A percentile compares a stretch with the other conserved stretches of the same genome.
These are phyloP conservation scores for Candida wancherniae DNA, from an alignment of 805 yeast species.

Conservation along the genomic window DNA sequence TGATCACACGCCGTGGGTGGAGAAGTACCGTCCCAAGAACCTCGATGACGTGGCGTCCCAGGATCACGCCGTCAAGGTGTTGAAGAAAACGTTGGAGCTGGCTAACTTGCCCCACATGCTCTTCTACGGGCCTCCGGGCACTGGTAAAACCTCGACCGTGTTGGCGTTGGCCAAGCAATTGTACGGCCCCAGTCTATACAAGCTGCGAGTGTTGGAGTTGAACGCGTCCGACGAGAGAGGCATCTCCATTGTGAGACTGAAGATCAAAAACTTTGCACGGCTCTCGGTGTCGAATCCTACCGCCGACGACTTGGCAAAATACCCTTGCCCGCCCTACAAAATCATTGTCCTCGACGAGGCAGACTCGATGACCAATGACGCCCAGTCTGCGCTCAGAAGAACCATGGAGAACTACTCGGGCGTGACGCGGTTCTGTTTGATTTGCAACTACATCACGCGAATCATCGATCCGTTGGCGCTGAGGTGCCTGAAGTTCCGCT, in stretches of 20 bases:
- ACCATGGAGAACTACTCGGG: conserved; percentile 89
- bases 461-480: conserved; percentile 96
- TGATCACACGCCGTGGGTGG: conserved; percentile 83
- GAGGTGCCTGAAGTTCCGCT: conserved; percentile 92
- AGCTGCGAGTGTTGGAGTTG: conserved; percentile 70
- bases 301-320: conserved; percentile 58
- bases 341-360: conserved; percentile 92
- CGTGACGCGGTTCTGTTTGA: conserved; percentile 85
- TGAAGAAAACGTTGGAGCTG: conserved; percentile 71
- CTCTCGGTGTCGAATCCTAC: conserved; percentile 78
- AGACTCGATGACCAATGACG: conserved; percentile 96
- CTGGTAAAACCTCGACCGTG: conserved; percentile 87
- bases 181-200: conserved; percentile 65
- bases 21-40: conserved; percentile 79
- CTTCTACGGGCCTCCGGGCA: conserved; percentile 92
- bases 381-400: conserved; percentile 91
- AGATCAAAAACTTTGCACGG: conserved; percentile 82
- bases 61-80: conserved; percentile 78
- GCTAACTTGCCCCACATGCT: conserved; percentile 89
- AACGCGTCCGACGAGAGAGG: conserved; percentile 93
- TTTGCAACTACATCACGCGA: conserved; percentile 94
- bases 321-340: conserved; percentile 97
- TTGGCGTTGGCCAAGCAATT: conserved; percentile 76
- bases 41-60: conserved; percentile 89
- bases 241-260: conserved; percentile 79